Evolutionary conservation across 2,329 filamentous ascomycete genomes (phyloP).

Genomic region (Fusarium paranaense): DNA sequence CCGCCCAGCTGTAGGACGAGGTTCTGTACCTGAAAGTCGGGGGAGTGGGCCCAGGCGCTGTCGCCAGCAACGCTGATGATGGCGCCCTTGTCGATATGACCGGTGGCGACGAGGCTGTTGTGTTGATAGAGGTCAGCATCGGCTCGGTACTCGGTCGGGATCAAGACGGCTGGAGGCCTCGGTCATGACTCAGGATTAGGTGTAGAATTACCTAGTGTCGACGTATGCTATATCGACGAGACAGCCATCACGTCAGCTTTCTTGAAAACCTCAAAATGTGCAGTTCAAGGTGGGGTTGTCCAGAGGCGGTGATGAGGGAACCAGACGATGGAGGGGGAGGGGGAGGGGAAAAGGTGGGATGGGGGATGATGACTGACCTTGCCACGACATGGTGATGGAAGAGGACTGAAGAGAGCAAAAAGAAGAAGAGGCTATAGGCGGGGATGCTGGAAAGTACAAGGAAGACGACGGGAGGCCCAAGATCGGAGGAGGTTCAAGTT

Average conservation of each 20-base stretch:
- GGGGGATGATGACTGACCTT: slow-evolving; percentile 65
- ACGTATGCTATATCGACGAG: slow-evolving; percentile 57
- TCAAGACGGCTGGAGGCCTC: background rate
- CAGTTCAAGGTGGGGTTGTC: slow-evolving; percentile 43
- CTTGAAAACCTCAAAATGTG: slow-evolving; percentile 5
- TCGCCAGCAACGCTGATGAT: slow-evolving; percentile 86
- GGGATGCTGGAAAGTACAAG: slow-evolving; percentile 5
- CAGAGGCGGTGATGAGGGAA: slow-evolving; percentile 39
- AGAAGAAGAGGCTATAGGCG: background rate
- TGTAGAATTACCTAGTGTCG: slow-evolving; percentile 59
- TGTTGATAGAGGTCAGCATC: slow-evolving; percentile 39
- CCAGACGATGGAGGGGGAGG: slow-evolving; percentile 33
- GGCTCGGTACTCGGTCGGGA: slow-evolving; percentile 18
- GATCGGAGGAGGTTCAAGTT: slow-evolving; percentile 10
- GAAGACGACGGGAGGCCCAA: slow-evolving; percentile 4
- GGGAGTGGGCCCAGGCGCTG: slow-evolving; percentile 80
- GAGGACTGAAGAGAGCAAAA: slow-evolving; percentile 23
- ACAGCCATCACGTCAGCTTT: slow-evolving; percentile 29
- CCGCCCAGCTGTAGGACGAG: background rate
- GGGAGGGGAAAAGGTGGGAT: slow-evolving; percentile 7
- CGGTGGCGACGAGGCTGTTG: slow-evolving; percentile 80
- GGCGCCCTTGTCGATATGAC: slow-evolving; percentile 84
- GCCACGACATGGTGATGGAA: slow-evolving; percentile 74
- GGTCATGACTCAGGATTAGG: slow-evolving; percentile 4
- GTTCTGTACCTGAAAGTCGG: slow-evolving; percentile 77